Conservation (phyloP, 2,329 filamentous ascomycete species). For the Lachnellula arida region DNA sequence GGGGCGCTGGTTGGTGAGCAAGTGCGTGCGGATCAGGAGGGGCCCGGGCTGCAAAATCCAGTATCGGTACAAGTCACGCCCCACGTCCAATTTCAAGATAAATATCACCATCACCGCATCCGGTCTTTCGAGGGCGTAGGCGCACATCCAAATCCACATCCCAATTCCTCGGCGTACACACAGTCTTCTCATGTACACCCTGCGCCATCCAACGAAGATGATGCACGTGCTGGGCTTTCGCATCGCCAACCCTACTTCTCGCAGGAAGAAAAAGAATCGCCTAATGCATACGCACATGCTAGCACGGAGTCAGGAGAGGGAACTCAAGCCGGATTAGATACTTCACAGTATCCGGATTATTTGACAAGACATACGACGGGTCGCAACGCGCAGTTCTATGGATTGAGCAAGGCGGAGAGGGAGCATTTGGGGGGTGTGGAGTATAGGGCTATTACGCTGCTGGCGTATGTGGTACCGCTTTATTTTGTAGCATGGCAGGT, state of each 20-base stretch:
- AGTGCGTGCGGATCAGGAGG: not conserved
- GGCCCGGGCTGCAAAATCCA: not conserved
- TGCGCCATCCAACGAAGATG: not conserved
- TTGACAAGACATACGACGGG: conserved; percentile 33
- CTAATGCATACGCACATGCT: too few relatives aligned
- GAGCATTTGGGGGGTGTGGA: conserved; percentile 58
- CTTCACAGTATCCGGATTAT: conserved; percentile 21
- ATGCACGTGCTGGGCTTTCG: not conserved
- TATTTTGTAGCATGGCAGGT: conserved; percentile 59
- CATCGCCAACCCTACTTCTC: not conserved
- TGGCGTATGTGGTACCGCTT: conserved; percentile 54
- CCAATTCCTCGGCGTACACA: conserved; percentile 10
- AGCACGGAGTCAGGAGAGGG: not conserved
- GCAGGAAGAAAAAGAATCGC: not conserved
- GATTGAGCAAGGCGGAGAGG: conserved; percentile 48
- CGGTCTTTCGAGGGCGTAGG: conserved; percentile 18
- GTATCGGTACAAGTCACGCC: not conserved
- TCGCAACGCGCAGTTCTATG: conserved; percentile 51
- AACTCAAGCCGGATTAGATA: conserved; percentile 2
- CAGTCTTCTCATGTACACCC: not conserved
- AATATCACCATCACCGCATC: conserved; percentile 6
- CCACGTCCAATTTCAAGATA: not conserved
- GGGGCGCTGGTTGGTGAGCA: not conserved
- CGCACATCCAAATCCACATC: conserved; percentile 11
- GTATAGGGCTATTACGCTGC: conserved; percentile 56